A percentile compares a stretch with the other conserved stretches of the same genome.
phyloP scores from a whole-genome alignment of 345 rosid species.

The Crucihimalaya himalaica region DNA sequence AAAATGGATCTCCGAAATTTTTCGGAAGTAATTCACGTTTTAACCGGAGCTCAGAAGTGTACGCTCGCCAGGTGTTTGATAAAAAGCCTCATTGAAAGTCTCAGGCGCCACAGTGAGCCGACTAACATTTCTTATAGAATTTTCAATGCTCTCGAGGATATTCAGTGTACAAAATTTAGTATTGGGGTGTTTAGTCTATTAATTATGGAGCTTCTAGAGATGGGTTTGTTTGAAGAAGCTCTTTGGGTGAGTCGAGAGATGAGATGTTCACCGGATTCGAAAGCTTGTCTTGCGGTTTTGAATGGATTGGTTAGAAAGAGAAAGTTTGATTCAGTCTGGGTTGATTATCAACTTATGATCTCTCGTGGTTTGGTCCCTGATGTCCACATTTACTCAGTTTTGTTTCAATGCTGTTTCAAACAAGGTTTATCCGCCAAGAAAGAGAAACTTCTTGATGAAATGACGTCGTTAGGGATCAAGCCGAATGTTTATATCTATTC shows the following conservation, averaged over 20 bases:
- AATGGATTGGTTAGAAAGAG: conserved; percentile 52
- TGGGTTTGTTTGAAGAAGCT: conserved; percentile 63
- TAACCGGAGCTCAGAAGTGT: conserved; percentile 44
- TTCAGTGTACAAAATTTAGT: conserved; percentile 38
- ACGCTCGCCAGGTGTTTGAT: conserved; percentile 64
- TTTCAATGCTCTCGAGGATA: conserved; percentile 47
- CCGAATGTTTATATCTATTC: conserved; percentile 60
- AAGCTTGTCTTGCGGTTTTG: conserved; percentile 57
- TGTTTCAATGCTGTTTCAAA: conserved; percentile 56
- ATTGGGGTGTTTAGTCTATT: conserved; percentile 53
- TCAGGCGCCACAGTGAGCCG: conserved; percentile 42
- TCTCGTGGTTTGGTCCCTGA: conserved; percentile 56
- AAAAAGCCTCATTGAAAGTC: conserved; percentile 52
- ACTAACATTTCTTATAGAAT: conserved; percentile 34
- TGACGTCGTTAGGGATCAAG: conserved; percentile 48
- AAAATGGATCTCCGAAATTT: conserved; percentile 40
- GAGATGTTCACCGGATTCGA: conserved; percentile 44
- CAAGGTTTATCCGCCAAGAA: conserved; percentile 52
- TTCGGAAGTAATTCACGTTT: conserved; percentile 42
- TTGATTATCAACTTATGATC: conserved; percentile 46
- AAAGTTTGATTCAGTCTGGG: conserved; percentile 54
- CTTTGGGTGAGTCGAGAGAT: conserved; percentile 54
- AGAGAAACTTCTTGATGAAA: conserved; percentile 47
- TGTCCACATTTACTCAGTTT: conserved; percentile 58
- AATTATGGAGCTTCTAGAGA: conserved; percentile 55